A percentile compares a stretch with the other conserved stretches of the same genome.
Conservation (phyloP, 2,329 filamentous ascomycete genomes). For the Decorospora gaudefroyi region DNA sequence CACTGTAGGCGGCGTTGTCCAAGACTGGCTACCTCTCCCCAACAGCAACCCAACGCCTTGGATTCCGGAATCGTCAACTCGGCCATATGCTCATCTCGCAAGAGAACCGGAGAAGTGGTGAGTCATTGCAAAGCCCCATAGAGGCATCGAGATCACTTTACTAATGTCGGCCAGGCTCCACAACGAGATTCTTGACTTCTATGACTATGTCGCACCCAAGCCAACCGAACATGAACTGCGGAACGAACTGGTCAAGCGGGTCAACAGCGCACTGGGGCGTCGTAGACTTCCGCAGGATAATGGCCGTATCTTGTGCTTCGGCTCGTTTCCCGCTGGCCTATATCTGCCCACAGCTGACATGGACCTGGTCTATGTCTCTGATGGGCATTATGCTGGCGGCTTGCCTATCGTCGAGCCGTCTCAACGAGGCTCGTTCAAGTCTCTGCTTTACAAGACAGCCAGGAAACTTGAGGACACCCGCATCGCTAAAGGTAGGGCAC, state of each 20-base stretch:
- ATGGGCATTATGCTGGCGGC: slow-evolving; percentile 61
- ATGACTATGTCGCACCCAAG: slow-evolving; percentile 77
- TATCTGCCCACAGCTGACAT: slow-evolving; percentile 85
- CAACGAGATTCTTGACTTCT: slow-evolving; percentile 88
- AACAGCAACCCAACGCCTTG: slow-evolving; percentile 58
- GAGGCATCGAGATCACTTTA: not conserved
- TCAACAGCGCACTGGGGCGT: slow-evolving; percentile 62
- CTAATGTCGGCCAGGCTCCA: slow-evolving; percentile 65
- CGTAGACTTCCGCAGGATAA: slow-evolving; percentile 32
- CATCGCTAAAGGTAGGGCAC: slow-evolving; percentile 64
- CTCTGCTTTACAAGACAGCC: slow-evolving; percentile 65
- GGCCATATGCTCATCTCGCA: slow-evolving; percentile 60
- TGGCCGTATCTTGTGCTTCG: slow-evolving; percentile 74
- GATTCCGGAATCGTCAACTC: slow-evolving; percentile 17
- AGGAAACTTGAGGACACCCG: slow-evolving; percentile 59
- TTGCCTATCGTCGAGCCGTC: slow-evolving; percentile 43
- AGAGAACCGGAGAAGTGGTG: slow-evolving; percentile 56
- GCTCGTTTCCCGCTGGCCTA: slow-evolving; percentile 85
- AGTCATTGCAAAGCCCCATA: slow-evolving; percentile 1
- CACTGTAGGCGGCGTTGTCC: slow-evolving; percentile 50
- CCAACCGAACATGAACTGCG: slow-evolving; percentile 78
- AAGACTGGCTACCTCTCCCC: slow-evolving; percentile 50
- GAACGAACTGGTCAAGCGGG: slow-evolving; percentile 69
- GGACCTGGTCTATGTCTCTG: slow-evolving; percentile 82
- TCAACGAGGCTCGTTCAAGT: slow-evolving; percentile 55